A percentile compares a stretch with the other conserved stretches of the same genome.
Conservation (phyloP, 192 early-diverging fungal species). For the Coemansia sp. region DNA sequence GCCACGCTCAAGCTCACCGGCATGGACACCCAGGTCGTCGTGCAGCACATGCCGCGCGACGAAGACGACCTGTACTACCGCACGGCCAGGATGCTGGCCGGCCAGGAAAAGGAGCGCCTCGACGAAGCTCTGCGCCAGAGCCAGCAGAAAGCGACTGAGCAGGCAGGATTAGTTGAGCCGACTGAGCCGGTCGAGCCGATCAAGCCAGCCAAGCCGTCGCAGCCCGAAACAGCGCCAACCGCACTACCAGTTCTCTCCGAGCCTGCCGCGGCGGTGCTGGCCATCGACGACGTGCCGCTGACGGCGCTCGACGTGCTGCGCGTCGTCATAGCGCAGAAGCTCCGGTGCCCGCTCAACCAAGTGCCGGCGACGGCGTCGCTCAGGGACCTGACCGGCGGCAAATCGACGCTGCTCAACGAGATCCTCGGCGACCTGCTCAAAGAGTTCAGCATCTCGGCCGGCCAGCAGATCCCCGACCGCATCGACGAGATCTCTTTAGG, state of each 20-base stretch:
- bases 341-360: conserved; percentile 76
- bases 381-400: conserved; percentile 89
- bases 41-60: conserved; percentile 30
- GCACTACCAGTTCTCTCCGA: no score
- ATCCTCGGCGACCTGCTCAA: conserved; percentile 92
- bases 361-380: conserved; percentile 58
- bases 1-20: conserved; percentile 72
- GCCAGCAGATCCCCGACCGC: conserved; percentile 77
- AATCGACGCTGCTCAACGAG: conserved; percentile 96
- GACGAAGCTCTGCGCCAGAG: no score
- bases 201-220: conserved; percentile 8
- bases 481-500: conserved; percentile 81
- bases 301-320: conserved; percentile 77
- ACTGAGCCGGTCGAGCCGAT: no score
- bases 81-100: conserved; percentile 31
- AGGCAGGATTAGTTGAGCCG: no score
- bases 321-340: conserved; percentile 84
- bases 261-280: no score
- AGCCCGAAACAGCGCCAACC: no score
- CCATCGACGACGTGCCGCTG: conserved; percentile 71
- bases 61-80: conserved; percentile 22
- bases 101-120: conserved; percentile 67
- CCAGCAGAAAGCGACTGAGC: no score
- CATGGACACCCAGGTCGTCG: conserved; percentile 14
- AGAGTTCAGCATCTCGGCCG: conserved; percentile 76